phyloP scores from a whole-genome alignment of 441 rosid genomes.

The Aleurites moluccanus region DNA sequence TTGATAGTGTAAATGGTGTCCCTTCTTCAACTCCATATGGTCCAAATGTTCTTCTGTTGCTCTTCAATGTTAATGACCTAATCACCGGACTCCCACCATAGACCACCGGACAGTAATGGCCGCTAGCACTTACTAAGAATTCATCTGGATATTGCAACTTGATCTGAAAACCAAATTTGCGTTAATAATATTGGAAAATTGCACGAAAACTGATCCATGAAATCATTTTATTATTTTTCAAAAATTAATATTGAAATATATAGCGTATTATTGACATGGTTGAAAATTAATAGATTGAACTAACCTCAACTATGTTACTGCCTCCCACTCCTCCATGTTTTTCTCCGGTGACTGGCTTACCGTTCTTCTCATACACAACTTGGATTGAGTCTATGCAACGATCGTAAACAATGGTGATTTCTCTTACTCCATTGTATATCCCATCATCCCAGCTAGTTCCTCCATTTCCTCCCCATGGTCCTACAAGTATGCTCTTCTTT shows the following conservation, averaged over 20 bases:
- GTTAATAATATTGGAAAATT: not conserved
- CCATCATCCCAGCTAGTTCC: slow-evolving; percentile 82
- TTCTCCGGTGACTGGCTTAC: slow-evolving; percentile 48
- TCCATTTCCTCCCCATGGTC: slow-evolving; percentile 83
- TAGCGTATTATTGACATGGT: not conserved
- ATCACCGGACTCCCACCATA: slow-evolving; percentile 57
- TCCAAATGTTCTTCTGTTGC: slow-evolving; percentile 59
- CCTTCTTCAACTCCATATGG: slow-evolving; percentile 74
- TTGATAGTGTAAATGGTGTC: slow-evolving; percentile 57
- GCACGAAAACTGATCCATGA: not conserved
- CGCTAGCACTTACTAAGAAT: slow-evolving; percentile 53
- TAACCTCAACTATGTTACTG: slow-evolving; percentile 50
- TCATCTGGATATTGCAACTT: slow-evolving; percentile 81
- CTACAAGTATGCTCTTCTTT: slow-evolving; percentile 40
- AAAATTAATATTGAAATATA: too few relatives aligned
- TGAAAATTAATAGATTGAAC: not conserved
- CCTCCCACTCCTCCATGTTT: slow-evolving; percentile 83
- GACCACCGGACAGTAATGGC: slow-evolving; percentile 57
- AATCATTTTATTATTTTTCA: too few relatives aligned
- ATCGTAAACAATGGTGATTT: slow-evolving; percentile 54
- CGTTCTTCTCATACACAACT: slow-evolving; percentile 60
- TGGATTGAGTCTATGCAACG: slow-evolving; percentile 66
- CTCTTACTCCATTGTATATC: slow-evolving; percentile 56
- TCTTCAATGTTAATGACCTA: slow-evolving; percentile 63
- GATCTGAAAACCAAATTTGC: slow-evolving; percentile 38